A percentile compares a stretch with the other conserved stretches of the same genome.
These are phyloP conservation scores for Colletotrichum sp. DNA, from an alignment of 2,329 filamentous ascomycete genomes.

Conservation along the genomic window DNA sequence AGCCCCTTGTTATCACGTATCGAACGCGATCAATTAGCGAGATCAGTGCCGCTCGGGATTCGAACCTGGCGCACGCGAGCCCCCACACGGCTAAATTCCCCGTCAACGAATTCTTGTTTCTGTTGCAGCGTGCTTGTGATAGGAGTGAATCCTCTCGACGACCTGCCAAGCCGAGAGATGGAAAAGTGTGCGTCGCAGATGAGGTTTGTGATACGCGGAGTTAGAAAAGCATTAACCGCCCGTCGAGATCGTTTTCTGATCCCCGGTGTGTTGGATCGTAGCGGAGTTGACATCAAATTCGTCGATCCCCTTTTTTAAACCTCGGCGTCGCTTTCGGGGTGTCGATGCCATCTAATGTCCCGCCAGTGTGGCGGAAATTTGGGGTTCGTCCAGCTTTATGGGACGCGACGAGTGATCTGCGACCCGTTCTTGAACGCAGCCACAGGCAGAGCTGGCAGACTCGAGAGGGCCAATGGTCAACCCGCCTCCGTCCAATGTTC, in stretches of 20 bases:
- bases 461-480: not conserved
- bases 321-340: conserved; percentile 1
- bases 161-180: not conserved
- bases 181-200: not conserved
- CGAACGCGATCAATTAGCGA: not conserved
- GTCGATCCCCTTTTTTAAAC: not conserved
- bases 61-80: not conserved
- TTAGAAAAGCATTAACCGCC: not conserved
- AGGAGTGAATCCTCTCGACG: not conserved
- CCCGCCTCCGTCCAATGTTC: not conserved
- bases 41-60: not conserved
- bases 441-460: not conserved
- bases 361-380: not conserved
- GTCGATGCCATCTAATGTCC: not conserved
- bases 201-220: not conserved
- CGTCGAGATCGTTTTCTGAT: not conserved
- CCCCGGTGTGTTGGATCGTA: not conserved
- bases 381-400: not conserved
- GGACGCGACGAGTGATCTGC: not conserved
- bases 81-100: not conserved
- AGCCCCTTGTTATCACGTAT: not conserved
- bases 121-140: not conserved
- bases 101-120: not conserved
- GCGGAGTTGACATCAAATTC: not conserved
- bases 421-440: not conserved